These are phyloP conservation scores for Adansonia rubrostipa DNA, from an alignment of 441 rosid species.

Conservation along the genomic window DNA sequence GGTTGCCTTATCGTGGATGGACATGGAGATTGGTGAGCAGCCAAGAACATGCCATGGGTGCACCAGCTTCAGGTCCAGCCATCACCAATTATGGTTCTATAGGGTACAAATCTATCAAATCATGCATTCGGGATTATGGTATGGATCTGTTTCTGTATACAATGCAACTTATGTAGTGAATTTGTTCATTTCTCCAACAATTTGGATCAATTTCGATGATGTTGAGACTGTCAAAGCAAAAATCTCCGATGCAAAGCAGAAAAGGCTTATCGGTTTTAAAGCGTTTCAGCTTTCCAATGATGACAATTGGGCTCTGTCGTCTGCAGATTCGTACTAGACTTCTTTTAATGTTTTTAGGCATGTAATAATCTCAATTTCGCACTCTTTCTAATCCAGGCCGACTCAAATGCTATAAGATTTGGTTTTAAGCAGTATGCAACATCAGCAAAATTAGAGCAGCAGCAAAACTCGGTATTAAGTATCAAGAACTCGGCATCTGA, in stretches of 20 bases:
- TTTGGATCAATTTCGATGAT: conserved; percentile 42
- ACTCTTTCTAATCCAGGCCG: neutral
- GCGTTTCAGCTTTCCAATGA: conserved; percentile 42
- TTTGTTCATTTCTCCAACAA: conserved; percentile 17
- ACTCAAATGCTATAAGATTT: neutral
- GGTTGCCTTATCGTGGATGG: conserved; percentile 40
- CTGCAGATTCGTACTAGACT: conserved; percentile 26
- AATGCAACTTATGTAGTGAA: conserved; percentile 45
- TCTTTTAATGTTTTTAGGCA: neutral
- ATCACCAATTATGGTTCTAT: neutral
- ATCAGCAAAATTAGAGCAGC: too few relatives aligned
- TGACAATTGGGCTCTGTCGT: conserved; percentile 34
- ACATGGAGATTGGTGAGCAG: conserved; percentile 44
- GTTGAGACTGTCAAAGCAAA: conserved; percentile 30
- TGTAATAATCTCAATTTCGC: neutral
- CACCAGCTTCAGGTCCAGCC: conserved; percentile 36
- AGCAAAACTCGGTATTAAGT: too few relatives aligned
- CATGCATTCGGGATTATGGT: conserved; percentile 36
- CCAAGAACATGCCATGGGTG: conserved; percentile 22
- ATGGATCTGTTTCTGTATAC: conserved; percentile 39
- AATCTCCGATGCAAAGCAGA: conserved; percentile 40
- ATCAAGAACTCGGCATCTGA: neutral
- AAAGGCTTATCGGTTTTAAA: conserved; percentile 43
- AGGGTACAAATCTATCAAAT: conserved; percentile 9
- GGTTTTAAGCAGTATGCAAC: neutral